These are phyloP conservation scores for Aspergillus pseudotamarii DNA, from an alignment of 2,329 filamentous ascomycete genomes.

Conservation along the genomic window DNA sequence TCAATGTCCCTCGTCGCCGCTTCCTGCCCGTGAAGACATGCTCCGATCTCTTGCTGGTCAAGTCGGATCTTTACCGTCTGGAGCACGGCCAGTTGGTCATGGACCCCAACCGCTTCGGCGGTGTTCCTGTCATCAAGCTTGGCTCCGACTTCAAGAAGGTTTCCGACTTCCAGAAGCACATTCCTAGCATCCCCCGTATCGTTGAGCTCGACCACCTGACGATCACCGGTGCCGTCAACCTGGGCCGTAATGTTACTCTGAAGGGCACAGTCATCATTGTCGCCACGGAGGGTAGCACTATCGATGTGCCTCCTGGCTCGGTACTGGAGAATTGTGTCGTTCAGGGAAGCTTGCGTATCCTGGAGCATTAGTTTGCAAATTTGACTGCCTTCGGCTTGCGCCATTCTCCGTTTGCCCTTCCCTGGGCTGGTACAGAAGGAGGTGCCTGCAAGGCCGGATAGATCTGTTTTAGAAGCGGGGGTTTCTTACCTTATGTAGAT, in stretches of 20 bases:
- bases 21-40: slow-evolving; percentile 99
- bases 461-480: slow-evolving; percentile 18
- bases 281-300: slow-evolving; percentile 94
- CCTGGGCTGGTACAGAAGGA: slow-evolving; percentile 10
- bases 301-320: slow-evolving; percentile 94
- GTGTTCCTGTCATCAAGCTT: slow-evolving; percentile 97
- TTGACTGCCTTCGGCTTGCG: slow-evolving; percentile 3
- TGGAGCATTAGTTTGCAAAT: slow-evolving; percentile 61
- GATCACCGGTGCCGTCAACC: slow-evolving; percentile 95
- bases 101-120: slow-evolving; percentile 93
- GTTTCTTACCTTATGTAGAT: slow-evolving; percentile 9
- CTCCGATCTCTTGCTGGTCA: slow-evolving; percentile 99
- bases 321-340: slow-evolving; percentile 99
- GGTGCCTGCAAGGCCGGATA: slow-evolving; percentile 17
- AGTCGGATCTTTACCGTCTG: slow-evolving; percentile 97
- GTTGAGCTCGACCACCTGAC: slow-evolving; percentile 73
- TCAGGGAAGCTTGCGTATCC: slow-evolving; percentile 84
- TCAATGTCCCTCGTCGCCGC: slow-evolving; percentile 95
- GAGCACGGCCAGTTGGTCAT: slow-evolving; percentile 98
- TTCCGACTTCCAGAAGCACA: slow-evolving; percentile 66
- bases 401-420: slow-evolving; percentile 10
- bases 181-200: slow-evolving; percentile 54
- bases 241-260: slow-evolving; percentile 90
- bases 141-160: slow-evolving; percentile 99
- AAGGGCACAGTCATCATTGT: slow-evolving; percentile 99